Conservation (phyloP, 805 yeast species). For the Barnettozyma pratensis region DNA sequence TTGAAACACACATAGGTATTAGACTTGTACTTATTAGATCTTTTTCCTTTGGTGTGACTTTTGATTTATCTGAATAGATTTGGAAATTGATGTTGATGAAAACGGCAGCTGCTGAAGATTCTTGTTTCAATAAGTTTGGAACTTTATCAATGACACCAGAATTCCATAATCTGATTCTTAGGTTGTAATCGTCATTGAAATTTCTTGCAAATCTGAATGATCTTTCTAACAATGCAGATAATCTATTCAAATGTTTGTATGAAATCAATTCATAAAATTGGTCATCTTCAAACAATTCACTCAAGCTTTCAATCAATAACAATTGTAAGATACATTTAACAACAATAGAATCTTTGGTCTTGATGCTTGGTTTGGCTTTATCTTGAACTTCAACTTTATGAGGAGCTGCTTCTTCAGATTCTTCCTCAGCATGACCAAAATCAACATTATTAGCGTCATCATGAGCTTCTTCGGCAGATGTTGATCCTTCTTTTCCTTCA, state of each 20-base stretch:
- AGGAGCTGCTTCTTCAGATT: neutral
- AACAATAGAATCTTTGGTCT: conserved; percentile 70
- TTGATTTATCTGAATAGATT: conserved; percentile 62
- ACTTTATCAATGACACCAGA: conserved; percentile 88
- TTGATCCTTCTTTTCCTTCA: neutral
- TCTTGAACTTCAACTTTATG: conserved; percentile 19
- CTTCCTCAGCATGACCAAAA: conserved; percentile 21
- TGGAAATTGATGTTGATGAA: conserved; percentile 76
- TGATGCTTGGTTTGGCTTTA: conserved; percentile 26
- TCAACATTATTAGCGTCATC: conserved; percentile 11
- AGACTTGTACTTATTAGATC: conserved; percentile 45
- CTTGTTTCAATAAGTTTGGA: conserved; percentile 90
- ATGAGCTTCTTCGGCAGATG: neutral
- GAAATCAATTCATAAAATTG: conserved; percentile 68
- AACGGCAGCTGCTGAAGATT: conserved; percentile 84
- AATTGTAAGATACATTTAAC: conserved; percentile 89
- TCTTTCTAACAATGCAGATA: conserved; percentile 55
- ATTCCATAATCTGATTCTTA: conserved; percentile 85
- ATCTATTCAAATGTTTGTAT: conserved; percentile 49
- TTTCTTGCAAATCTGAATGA: conserved; percentile 81
- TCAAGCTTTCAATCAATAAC: conserved; percentile 78
- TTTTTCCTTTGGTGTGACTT: conserved; percentile 43
- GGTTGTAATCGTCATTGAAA: conserved; percentile 84
- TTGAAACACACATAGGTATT: conserved; percentile 65
- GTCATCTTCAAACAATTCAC: conserved; percentile 72